These are phyloP conservation scores for Eucalyptus curtisii DNA, from an alignment of 345 rosid genomes.

Conservation along the genomic window DNA sequence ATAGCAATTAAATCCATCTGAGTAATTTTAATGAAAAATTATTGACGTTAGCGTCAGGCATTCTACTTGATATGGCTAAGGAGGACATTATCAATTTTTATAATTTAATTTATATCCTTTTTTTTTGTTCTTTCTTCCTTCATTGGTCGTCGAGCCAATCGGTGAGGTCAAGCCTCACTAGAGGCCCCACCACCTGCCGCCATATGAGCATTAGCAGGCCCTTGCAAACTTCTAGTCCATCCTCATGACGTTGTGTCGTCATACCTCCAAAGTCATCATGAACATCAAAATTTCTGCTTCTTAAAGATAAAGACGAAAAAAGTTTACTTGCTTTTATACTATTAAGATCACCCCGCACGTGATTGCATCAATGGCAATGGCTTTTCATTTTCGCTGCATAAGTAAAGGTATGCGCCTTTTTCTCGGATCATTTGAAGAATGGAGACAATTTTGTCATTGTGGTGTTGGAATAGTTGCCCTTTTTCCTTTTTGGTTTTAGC, in stretches of 20 bases:
- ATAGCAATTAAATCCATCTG: accelerated
- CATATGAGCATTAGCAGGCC: accelerated
- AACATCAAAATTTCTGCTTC: accelerated
- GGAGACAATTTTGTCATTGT: neutral
- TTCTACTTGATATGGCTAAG: accelerated
- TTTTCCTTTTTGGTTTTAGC: neutral
- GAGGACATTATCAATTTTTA: neutral
- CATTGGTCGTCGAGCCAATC: accelerated
- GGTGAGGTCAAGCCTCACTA: neutral
- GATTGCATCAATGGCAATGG: neutral
- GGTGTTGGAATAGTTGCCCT: neutral
- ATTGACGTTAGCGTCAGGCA: accelerated
- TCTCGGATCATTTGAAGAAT: neutral
- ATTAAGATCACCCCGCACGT: neutral
- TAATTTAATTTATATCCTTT: accelerated
- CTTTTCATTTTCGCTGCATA: neutral
- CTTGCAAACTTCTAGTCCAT: neutral
- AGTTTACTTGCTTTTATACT: neutral
- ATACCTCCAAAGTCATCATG: accelerated
- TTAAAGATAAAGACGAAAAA: accelerated
- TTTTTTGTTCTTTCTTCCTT: too few relatives aligned
- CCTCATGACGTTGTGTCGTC: neutral
- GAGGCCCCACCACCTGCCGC: neutral
- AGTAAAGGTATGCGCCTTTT: neutral
- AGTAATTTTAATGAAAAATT: too few relatives aligned